A percentile compares a stretch with the other conserved stretches of the same genome.
Conservation (phyloP, 2,329 filamentous ascomycete genomes). For the Cladosporium halotolerans region DNA sequence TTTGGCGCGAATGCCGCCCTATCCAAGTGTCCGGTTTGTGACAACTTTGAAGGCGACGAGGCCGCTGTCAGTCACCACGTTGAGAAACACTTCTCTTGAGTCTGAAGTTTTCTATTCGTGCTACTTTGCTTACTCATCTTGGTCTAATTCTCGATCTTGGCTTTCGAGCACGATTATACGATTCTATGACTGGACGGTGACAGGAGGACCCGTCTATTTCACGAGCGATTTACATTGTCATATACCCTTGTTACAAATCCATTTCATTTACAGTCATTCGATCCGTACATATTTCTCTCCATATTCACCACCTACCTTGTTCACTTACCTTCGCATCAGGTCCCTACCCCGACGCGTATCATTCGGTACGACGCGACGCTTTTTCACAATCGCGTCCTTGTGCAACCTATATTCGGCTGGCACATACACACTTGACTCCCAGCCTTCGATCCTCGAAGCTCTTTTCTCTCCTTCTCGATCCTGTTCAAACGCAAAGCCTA, state of each 20-base stretch:
- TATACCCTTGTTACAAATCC: constrained; percentile 1
- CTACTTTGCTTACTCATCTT: too few species aligned
- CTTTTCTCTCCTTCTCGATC: not conserved
- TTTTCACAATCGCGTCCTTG: too few species aligned
- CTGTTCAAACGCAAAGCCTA: not conserved
- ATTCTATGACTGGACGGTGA: not conserved
- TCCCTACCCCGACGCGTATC: too few species aligned
- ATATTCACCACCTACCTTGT: too few species aligned
- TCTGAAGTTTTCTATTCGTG: too few species aligned
- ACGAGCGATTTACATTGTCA: not conserved
- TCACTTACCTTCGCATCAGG: too few species aligned
- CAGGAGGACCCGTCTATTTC: not conserved
- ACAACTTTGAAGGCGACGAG: constrained; percentile 61
- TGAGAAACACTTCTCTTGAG: constrained; percentile 38
- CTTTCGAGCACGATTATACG: not conserved
- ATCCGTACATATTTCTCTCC: too few species aligned
- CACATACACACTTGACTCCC: too few species aligned
- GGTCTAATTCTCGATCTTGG: not conserved
- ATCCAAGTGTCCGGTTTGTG: constrained; percentile 57
- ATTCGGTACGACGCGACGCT: too few species aligned
- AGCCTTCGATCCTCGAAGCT: not conserved
- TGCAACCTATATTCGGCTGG: too few species aligned
- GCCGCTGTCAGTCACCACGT: constrained; percentile 63
- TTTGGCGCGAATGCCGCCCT: not conserved
- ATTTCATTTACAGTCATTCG: too few species aligned